Base-by-base conservation (phyloP, 2,329 filamentous ascomycete species). In the Fusarium chaquense region DNA sequence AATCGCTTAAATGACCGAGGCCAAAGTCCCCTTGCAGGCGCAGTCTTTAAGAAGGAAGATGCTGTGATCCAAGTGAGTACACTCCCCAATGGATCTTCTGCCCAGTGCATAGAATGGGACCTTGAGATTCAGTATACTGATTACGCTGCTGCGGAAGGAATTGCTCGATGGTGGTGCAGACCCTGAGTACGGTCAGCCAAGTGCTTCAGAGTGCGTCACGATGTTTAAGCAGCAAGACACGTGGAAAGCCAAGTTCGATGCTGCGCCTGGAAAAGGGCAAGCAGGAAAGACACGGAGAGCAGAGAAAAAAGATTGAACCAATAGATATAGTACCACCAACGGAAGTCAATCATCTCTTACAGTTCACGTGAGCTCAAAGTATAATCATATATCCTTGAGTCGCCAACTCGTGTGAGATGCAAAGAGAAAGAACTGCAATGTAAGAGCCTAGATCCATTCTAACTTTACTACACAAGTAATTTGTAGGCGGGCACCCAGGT, bases 11-110 rank as follows among this genome's bases (percentile, higher is more conserved):
- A 93, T 67, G 90, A 90, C 65, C 80, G 86, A 45, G 88, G 88
- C 0, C 91, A 93, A 78, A 91, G 89, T 66, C 88, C 89, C 1
- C 81, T 93, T 5, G 90, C 90, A 1, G 91, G 91, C 0, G 90
- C 90, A 0, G 88, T 93, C 11, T 93, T 93, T 77, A 93, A 93
- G 78, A 87, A 87, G 13, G 89, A 91, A 74, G 84, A 86, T 57
- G 86, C 85, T 6, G 87, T 93, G 4, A 85, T 93, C 12, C 86
- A 87, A 76, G 85, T 87, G 62, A 52, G 77, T 15, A 18, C 22
- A 33, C 7, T 6, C 18, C 16, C 11, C 20, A 32, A 6, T 26
- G 6, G 6, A 20, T 13, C 16, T 2, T 26, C 26, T 28, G 11
- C 28, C 13, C 5, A 16, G 16, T 36, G 18, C 20, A 22, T 9